Base-by-base conservation (phyloP, 2,329 filamentous ascomycete genomes). In the Cladosporium sp. region DNA sequence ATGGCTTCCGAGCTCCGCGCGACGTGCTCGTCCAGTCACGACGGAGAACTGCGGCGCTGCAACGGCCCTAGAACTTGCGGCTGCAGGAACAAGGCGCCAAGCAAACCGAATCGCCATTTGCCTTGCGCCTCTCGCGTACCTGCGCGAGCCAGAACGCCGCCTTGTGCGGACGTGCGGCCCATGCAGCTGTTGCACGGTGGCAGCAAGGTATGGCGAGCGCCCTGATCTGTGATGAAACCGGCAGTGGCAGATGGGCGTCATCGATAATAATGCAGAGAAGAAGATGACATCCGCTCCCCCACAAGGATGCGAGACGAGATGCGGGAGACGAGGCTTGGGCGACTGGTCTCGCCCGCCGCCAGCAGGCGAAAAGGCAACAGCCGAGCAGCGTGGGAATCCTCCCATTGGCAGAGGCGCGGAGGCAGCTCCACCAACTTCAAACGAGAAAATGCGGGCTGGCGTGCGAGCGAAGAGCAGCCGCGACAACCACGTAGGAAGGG, bases 1-100 rank as follows among this genome's bases (percentile, higher is more conserved):
- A 54, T 44, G 51, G 28, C 45, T 45, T 54, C 52, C 52, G 52
- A 55, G 52, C 52, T 55, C 52, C 40, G 52, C 39, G 42, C 32
- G 40, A 47, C 20, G 25, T 32, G 40, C 32, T 45, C 51, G 19
- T 19, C 25, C n/a, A n/a, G 13, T 9, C 15, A 32, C 34, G 32
- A 50, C 47, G 47, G 32, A 50, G 12, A 50, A 36, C 28, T 24
- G 47, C 28, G 45, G 45, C 28, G 47, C 34, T 37, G 32, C 37
- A 53, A 53, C 50, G 36, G 36, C 50, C 15, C 36, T 32, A 34
- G 50, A 42, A 32, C 37, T 19, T 20, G 15, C 47, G 25, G 47
- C 49, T 52, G 45, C 45, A 48, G 45, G 28, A 35, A 53, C 37
- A 53, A 53, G 50, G 37, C 50, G 50, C 50, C 50, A 53, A 53